Evolutionary conservation across 1,284 basidiomycete genomes (phyloP).

Genomic region (Amylostereum areolatum): DNA sequence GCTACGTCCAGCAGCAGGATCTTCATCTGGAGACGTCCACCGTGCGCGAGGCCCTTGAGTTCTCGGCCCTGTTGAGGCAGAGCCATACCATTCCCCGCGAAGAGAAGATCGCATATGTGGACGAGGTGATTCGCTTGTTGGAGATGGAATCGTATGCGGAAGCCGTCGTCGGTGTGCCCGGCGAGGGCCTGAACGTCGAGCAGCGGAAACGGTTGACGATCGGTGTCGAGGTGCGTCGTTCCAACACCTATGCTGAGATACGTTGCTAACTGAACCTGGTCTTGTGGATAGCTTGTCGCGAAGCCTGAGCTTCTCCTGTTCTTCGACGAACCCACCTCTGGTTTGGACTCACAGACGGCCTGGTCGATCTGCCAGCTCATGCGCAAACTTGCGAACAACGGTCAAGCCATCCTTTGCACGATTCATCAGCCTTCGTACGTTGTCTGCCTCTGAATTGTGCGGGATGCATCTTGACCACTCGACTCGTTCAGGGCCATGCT

Average conservation of each 20-base stretch:
- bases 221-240: too few species aligned
- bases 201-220: conserved; percentile 84
- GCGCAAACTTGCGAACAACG: neutral
- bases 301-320: conserved; percentile 80
- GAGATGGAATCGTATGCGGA: conserved; percentile 48
- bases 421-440: neutral
- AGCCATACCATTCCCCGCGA: conserved; percentile 59
- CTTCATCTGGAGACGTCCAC: conserved; percentile 82
- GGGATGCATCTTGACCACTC: too few species aligned
- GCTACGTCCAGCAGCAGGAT: conserved; percentile 85
- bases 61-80: conserved; percentile 85
- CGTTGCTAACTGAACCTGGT: too few species aligned
- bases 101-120: conserved; percentile 80
- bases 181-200: conserved; percentile 56
- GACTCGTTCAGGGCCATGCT: neutral
- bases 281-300: conserved; percentile 71
- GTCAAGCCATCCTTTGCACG: neutral
- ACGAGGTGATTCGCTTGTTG: conserved; percentile 64
- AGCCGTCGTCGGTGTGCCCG: conserved; percentile 41
- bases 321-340: conserved; percentile 50
- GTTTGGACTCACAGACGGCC: conserved; percentile 70
- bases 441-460: too few species aligned
- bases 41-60: conserved; percentile 84
- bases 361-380: conserved; percentile 34
- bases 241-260: too few species aligned